phyloP scores from a whole-genome alignment of 768 basidiomycete genomes.

The Butyriboletus loyo region DNA sequence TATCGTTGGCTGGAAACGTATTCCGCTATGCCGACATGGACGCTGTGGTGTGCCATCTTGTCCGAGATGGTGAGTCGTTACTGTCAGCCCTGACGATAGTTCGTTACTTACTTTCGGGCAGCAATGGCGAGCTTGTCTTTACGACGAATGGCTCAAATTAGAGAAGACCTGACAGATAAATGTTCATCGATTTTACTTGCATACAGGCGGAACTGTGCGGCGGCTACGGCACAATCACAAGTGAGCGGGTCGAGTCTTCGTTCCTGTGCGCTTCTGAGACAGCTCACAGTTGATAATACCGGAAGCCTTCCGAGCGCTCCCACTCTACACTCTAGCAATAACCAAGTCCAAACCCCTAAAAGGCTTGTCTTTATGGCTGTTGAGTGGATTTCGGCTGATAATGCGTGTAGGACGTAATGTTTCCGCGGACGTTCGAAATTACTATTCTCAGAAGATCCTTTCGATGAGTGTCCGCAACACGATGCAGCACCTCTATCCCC shows the following conservation, averaged over 20 bases:
- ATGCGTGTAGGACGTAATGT: conserved; percentile 67
- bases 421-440: conserved; percentile 91
- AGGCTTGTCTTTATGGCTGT: conserved; percentile 46
- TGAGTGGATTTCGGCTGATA: conserved; percentile 2
- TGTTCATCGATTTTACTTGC: conserved; percentile 80
- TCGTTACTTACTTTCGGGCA: conserved; percentile 28
- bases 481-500: conserved; percentile 84
- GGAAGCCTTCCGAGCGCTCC: conserved; percentile 85
- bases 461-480: conserved; percentile 65
- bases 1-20: conserved; percentile 82
- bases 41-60: conserved; percentile 65
- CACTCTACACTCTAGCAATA: conserved; percentile 75
- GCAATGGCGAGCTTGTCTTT: conserved; percentile 64
- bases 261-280: conserved; percentile 6
- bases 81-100: background rate
- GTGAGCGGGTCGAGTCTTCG: conserved; percentile 38
- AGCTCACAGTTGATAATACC: conserved; percentile 80
- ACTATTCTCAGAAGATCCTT: conserved; percentile 72
- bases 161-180: conserved; percentile 81
- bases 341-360: conserved; percentile 92
- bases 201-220: conserved; percentile 87
- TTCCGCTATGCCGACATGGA: conserved; percentile 93
- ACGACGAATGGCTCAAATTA: conserved; percentile 66
- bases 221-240: conserved; percentile 73
- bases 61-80: conserved; percentile 66